Base-by-base conservation (phyloP, 495 filamentous ascomycete genomes). In the Apiosordaria backusii region DNA sequence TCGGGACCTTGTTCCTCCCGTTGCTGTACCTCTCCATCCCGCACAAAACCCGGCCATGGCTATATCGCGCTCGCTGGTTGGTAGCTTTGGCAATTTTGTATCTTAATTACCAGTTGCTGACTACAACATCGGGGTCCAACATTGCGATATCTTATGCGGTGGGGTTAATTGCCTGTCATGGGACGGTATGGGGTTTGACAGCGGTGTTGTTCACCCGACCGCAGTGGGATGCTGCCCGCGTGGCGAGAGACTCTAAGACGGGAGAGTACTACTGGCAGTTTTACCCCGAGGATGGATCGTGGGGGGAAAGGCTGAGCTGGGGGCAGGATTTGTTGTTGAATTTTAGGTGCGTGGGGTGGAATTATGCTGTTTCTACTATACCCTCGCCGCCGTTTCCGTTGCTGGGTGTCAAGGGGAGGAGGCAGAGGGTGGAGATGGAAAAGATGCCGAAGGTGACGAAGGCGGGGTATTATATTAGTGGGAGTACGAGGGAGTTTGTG, bases 321-420 rank as follows among this genome's bases (percentile, higher is more conserved):
- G 82, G 84, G 13, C 74, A 85, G 15, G 90, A 92, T 60, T 75
- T 95, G 19, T 77, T 88, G 52, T 82, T 82, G 66, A 89, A 88
- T 67, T 87, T 92, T 71, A 81, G 91, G 26, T 88, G 90, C 0
- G 83, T 24, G 76, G 90, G 91, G 69, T 97, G 92, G 92, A 91
- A 89, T 70, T 91, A 26, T 87, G 83, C 87, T 18, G 84, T 86
- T 60, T 74, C 85, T 10, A 81, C 80, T 23, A 72, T 91, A 3
- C 87, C 86, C 7, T 82, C 85, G 10, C 22, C 53, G 22, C 22
- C 53, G n/a, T 55, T 24, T 55, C 22, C 53, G 13, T 0, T 13
- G 4, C 16, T 2, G 35, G 35, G 35, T 13, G n/a, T n/a, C n/a
- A 13, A 18, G 53, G 22, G 53, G 4, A 15, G 18, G 18, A 21